Percentiles rank a stretch among this genome's conserved stretches.
phyloP scores from a whole-genome alignment of 768 basidiomycete species.

The Phallus indusiatus region DNA sequence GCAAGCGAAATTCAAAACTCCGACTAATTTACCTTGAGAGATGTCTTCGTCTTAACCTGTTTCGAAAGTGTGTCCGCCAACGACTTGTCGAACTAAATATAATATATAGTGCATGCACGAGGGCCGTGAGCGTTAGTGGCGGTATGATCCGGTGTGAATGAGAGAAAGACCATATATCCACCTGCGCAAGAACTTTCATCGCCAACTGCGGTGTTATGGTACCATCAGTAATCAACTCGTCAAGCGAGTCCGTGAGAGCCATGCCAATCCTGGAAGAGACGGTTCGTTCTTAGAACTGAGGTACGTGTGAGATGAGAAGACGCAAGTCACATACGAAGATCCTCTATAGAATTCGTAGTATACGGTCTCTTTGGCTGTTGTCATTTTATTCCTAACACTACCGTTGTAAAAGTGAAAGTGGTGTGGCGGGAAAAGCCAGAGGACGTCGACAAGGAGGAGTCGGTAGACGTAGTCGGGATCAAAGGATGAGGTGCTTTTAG shows the following conservation, averaged over 20 bases:
- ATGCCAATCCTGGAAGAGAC: conserved; percentile 73
- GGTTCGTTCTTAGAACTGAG: not conserved
- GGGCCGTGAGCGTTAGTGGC: not conserved
- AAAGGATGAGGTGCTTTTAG: too few relatives aligned
- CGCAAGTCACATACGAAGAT: conserved; percentile 58
- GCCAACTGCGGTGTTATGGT: conserved; percentile 96
- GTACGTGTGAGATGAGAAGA: conserved; percentile 1
- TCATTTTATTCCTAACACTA: not conserved
- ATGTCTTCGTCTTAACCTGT: conserved; percentile 91
- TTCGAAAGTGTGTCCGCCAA: conserved; percentile 88
- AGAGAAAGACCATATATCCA: conserved; percentile 23
- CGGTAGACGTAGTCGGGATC: too few relatives aligned
- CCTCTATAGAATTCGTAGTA: conserved; percentile 93
- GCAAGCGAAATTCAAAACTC: conserved; percentile 12
- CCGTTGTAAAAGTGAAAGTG: not conserved
- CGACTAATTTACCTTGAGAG: conserved; percentile 58
- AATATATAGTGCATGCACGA: too few relatives aligned
- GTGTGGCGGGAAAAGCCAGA: not conserved
- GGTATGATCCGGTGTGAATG: not conserved
- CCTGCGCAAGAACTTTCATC: conserved; percentile 98
- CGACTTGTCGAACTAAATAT: conserved; percentile 87
- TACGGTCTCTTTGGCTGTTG: conserved; percentile 28
- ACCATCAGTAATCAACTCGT: conserved; percentile 95
- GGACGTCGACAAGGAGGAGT: not conserved
- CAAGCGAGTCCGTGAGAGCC: conserved; percentile 94